These are phyloP conservation scores for Teratosphaeria destructans DNA, from an alignment of 2,329 filamentous ascomycete genomes.

Conservation along the genomic window DNA sequence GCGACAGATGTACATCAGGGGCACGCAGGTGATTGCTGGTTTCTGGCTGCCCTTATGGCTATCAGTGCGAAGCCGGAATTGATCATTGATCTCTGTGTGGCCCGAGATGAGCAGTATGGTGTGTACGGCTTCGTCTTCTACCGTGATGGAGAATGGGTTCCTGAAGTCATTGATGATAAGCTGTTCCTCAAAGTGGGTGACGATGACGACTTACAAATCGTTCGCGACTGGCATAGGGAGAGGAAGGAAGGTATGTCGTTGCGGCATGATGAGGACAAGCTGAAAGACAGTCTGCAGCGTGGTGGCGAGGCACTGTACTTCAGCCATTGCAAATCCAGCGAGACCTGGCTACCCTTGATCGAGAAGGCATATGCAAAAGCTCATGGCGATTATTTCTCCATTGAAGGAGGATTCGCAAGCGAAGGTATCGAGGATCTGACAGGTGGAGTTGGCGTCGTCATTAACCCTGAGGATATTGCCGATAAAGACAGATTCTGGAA, in stretches of 20 bases:
- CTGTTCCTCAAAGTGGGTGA: conserved; percentile 72
- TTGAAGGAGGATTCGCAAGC: conserved; percentile 62
- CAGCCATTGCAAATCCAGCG: conserved; percentile 64
- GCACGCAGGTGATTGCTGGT: conserved; percentile 72
- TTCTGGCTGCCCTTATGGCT: conserved; percentile 69
- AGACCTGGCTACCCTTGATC: conserved; percentile 71
- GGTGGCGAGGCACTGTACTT: conserved; percentile 71
- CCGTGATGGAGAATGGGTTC: conserved; percentile 81
- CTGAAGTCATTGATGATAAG: conserved; percentile 85
- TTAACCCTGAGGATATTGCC: conserved; percentile 60
- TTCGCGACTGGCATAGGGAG: conserved; percentile 17
- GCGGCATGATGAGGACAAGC: conserved; percentile 31
- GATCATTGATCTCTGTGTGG: conserved; percentile 61
- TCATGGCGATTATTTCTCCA: conserved; percentile 66
- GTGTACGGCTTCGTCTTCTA: conserved; percentile 82
- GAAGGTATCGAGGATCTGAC: conserved; percentile 51
- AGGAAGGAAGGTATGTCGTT: conserved; percentile 16
- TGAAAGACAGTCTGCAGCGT: conserved; percentile 49
- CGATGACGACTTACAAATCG: conserved; percentile 57
- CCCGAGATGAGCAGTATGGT: conserved; percentile 59
- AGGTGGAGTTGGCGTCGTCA: conserved; percentile 40
- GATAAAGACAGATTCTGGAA: conserved; percentile 77
- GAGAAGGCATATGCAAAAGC: conserved; percentile 81
- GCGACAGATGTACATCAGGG: conserved; percentile 73
- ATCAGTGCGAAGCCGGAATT: conserved; percentile 67